Base-by-base conservation (phyloP, 1,284 basidiomycete genomes). In the Leucocoprinus gongylophorus region DNA sequence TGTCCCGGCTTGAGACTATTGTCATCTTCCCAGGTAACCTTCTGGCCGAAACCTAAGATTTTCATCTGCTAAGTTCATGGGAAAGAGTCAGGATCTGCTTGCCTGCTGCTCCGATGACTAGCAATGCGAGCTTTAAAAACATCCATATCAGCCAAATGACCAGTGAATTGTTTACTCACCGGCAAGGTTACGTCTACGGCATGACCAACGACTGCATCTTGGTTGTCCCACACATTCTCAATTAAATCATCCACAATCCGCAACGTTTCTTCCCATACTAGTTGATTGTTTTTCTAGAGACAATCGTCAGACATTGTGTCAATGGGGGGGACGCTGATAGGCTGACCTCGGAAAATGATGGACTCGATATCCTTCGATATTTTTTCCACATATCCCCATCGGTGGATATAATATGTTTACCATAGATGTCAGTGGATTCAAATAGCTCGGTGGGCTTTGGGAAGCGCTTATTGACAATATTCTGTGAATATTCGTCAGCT, bases 341-440 rank as follows among this genome's bases (percentile, higher is more conserved):
- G 45, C 40, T 41, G n/a, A 69, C 69, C 46, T 71, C 69, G 29
- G 69, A 69, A 48, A 71, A 73, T 2, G 71, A 70, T 23, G 71
- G 70, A 3, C 69, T 70, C 18, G 67, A 63, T 28, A 67, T 74
- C 62, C 77, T 79, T 37, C 80, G 66, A 56, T 80, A 79, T 43
- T 73, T 73, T 58, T 80, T 79, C 80, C 80, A 82, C 57, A 79
- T 71, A n/a, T 80, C 75, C 17, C 73, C 74, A 58, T 82, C 80
- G 0, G 78, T 76, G 1, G 71, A 73, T n/a, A 83, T 69, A 49
- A 83, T 76, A 54, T 83, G 83, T 5, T 62, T 57, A 6, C 80
- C 80, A 59, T 74, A 71, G 21, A 69, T 61, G 3, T 61, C 39
- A 5, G 71, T 57, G 10, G 60, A 48, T 1, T 48, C 48, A 42